Evolutionary conservation across 106 monocot genomes (phyloP).

Genomic region (Dioscorea zingiberensis): DNA sequence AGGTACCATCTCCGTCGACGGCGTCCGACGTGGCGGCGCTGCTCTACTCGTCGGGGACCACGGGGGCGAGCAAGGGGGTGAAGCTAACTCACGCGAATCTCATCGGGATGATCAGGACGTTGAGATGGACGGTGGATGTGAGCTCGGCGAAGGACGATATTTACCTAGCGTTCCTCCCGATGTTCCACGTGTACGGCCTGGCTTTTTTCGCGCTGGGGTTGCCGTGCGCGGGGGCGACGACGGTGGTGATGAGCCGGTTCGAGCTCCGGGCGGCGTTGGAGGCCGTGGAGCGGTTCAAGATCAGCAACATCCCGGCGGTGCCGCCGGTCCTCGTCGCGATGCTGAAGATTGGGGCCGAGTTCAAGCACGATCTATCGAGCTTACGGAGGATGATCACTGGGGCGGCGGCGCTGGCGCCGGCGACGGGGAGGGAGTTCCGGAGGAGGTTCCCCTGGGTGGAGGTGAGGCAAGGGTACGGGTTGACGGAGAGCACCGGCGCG

Average conservation of each 20-base stretch:
- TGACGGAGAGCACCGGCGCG: constrained; percentile 16
- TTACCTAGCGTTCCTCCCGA: constrained; percentile 28
- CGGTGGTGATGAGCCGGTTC: constrained; percentile 29
- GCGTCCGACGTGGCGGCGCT: constrained; percentile 34
- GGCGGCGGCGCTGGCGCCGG: constrained; percentile 12
- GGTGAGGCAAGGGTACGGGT: constrained; percentile 25
- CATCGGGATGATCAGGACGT: constrained; percentile 4
- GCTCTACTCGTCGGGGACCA: constrained; percentile 45
- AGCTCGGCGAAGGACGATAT: background rate
- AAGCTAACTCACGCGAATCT: constrained; percentile 44
- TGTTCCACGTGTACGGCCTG: constrained; percentile 44
- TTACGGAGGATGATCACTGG: constrained; percentile 19
- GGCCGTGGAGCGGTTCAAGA: constrained; percentile 17
- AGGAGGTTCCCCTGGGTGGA: constrained; percentile 28
- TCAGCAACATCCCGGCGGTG: constrained; percentile 24
- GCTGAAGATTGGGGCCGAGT: constrained; percentile 3
- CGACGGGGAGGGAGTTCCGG: constrained; percentile 7
- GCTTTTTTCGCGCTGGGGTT: constrained; percentile 14
- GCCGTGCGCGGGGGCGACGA: constrained; percentile 18
- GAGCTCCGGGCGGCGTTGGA: constrained; percentile 10
- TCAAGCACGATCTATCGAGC: constrained; percentile 12
- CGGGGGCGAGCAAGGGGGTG: constrained; percentile 35
- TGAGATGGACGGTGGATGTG: constrained; percentile 8
- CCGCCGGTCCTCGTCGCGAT: constrained; percentile 31
- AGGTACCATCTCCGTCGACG: background rate